Conservation (phyloP, 202 grass and related monocot species). For the Elaeis oleifera region DNA sequence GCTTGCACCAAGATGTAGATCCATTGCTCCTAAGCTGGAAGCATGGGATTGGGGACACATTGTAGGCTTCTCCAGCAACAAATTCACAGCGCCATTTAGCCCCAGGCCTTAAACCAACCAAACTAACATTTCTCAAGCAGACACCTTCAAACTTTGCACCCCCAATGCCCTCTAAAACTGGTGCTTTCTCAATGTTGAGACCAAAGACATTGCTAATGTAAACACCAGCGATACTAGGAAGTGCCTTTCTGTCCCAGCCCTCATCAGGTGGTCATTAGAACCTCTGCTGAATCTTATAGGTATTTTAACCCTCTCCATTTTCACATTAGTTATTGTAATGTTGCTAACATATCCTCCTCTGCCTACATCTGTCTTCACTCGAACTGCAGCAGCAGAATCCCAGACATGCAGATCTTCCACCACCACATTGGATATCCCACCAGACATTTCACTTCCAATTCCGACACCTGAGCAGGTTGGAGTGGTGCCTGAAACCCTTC, state of each 20-base stretch:
- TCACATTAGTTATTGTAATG: not conserved
- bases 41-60: slow-evolving; percentile 1
- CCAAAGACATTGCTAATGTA: slow-evolving; percentile 3
- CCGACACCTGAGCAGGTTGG: slow-evolving; percentile 17
- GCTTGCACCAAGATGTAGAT: not conserved
- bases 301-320: slow-evolving; percentile 11
- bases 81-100: slow-evolving; percentile 5
- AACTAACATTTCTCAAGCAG: slow-evolving; percentile 4
- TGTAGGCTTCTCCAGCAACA: slow-evolving; percentile 3
- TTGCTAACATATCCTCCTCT: slow-evolving; percentile 18
- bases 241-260: not conserved
- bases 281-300: slow-evolving; percentile 5
- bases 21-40: not conserved
- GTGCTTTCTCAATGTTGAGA: not conserved
- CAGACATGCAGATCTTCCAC: slow-evolving; percentile 11
- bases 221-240: not conserved
- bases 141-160: not conserved
- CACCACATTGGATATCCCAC: not conserved
- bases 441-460: slow-evolving; percentile 24
- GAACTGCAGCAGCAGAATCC: slow-evolving; percentile 9
- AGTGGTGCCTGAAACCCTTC: slow-evolving; percentile 11
- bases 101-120: not conserved
- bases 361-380: slow-evolving; percentile 7
- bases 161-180: slow-evolving; percentile 9
- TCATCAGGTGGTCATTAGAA: not conserved